phyloP scores from a whole-genome alignment of 2,329 filamentous ascomycete species.

The Erysiphe pulchra region DNA sequence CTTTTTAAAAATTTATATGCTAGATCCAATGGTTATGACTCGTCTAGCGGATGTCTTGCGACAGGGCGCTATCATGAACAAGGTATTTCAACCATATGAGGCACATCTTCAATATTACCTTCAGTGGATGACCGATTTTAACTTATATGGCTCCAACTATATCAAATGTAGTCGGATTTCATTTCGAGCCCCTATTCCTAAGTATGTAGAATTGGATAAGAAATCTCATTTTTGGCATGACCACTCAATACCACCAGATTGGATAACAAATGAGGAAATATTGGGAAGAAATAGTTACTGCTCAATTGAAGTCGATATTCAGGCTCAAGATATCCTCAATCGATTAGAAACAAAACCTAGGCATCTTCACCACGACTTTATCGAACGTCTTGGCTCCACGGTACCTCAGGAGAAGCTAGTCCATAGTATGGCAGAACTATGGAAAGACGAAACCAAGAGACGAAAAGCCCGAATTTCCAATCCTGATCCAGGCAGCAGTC shows the following conservation, averaged over 20 bases:
- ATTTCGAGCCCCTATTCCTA: slow-evolving; percentile 55
- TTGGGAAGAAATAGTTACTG: slow-evolving; percentile 70
- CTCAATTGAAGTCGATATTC: slow-evolving; percentile 70
- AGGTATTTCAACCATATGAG: slow-evolving; percentile 72
- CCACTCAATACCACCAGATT: slow-evolving; percentile 32
- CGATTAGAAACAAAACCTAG: slow-evolving; percentile 48
- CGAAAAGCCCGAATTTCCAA: slow-evolving; percentile 47
- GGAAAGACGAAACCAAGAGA: slow-evolving; percentile 68
- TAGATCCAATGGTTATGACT: slow-evolving; percentile 71
- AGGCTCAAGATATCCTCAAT: slow-evolving; percentile 71
- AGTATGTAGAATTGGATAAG: slow-evolving; percentile 32
- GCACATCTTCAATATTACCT: slow-evolving; percentile 76
- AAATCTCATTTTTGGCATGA: slow-evolving; percentile 56
- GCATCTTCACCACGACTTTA: slow-evolving; percentile 66
- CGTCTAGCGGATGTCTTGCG: slow-evolving; percentile 65
- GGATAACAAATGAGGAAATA: slow-evolving; percentile 32
- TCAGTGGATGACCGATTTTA: slow-evolving; percentile 98
- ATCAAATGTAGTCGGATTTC: slow-evolving; percentile 44
- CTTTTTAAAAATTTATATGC: slow-evolving; percentile 85
- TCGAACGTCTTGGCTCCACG: slow-evolving; percentile 41
- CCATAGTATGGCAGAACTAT: slow-evolving; percentile 78
- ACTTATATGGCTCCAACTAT: slow-evolving; percentile 80
- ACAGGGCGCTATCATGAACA: slow-evolving; percentile 68
- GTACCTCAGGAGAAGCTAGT: slow-evolving; percentile 55
- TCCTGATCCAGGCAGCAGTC: slow-evolving; percentile 36